Conservation (phyloP, 1,284 basidiomycete genomes). For the Sanghuangporus sanghuang region DNA sequence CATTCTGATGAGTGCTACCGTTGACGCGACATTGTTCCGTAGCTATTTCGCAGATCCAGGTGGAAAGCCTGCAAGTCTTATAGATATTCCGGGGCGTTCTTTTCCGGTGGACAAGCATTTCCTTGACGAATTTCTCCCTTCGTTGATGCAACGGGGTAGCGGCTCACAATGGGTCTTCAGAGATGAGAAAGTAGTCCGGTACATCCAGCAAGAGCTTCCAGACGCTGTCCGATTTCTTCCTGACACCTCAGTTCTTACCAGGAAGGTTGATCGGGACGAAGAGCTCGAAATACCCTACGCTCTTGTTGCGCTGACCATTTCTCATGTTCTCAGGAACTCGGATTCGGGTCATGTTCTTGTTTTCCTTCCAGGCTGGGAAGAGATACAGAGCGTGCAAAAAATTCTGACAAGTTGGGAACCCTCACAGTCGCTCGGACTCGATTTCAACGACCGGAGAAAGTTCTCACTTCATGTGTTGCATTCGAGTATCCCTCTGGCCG, state of each 20-base stretch:
- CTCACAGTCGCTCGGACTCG: conserved; percentile 49
- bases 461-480: conserved; percentile 87
- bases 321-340: conserved; percentile 72
- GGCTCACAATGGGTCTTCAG: conserved; percentile 61
- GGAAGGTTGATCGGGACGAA: conserved; percentile 36
- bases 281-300: conserved; percentile 83
- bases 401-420: conserved; percentile 45
- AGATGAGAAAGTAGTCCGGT: conserved; percentile 75
- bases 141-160: conserved; percentile 25
- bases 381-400: conserved; percentile 79
- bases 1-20: conserved; percentile 94
- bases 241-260: conserved; percentile 21
- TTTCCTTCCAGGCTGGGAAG: conserved; percentile 91
- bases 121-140: conserved; percentile 72
- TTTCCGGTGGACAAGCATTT: conserved; percentile 84
- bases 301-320: conserved; percentile 78
- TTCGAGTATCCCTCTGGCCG: conserved; percentile 84
- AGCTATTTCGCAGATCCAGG: conserved; percentile 73
- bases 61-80: conserved; percentile 65
- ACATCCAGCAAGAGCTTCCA: conserved; percentile 72
- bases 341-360: conserved; percentile 88
- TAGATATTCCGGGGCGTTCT: conserved; percentile 89
- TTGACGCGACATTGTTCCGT: conserved; percentile 87
- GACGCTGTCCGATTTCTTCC: conserved; percentile 21
- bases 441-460: conserved; percentile 55